Evolutionary conservation across 2,329 filamentous ascomycete genomes (phyloP).

Genomic region (Catunica adiposa): DNA sequence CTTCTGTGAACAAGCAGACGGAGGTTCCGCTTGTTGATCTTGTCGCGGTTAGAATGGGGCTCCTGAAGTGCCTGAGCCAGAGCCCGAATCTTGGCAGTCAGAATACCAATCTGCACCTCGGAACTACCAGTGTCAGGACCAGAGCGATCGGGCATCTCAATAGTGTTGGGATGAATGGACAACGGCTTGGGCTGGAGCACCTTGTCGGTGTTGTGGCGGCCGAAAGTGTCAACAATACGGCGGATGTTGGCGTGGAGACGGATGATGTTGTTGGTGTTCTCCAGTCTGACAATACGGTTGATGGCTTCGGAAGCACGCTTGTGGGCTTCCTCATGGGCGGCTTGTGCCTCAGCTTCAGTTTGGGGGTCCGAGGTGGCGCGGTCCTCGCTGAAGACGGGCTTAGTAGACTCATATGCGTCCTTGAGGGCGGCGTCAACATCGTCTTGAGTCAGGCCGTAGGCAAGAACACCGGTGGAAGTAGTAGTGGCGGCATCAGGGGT

Average conservation of each 20-base stretch:
- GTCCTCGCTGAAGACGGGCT: slow-evolving; percentile 30
- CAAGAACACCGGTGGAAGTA: slow-evolving; percentile 41
- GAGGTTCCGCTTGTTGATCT: slow-evolving; percentile 85
- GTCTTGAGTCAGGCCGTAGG: slow-evolving; percentile 54
- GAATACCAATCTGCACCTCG: slow-evolving; percentile 92
- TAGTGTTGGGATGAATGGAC: slow-evolving; percentile 26
- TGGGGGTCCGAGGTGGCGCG: slow-evolving; percentile 21
- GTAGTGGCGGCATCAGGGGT: slow-evolving; percentile 27
- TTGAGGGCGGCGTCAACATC: slow-evolving; percentile 52
- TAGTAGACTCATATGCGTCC: slow-evolving; percentile 51
- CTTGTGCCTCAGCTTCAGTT: slow-evolving; percentile 20
- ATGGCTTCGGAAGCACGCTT: slow-evolving; percentile 58
- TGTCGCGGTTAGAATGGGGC: slow-evolving; percentile 62
- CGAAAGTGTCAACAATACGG: slow-evolving; percentile 74
- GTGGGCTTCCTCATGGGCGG: slow-evolving; percentile 38
- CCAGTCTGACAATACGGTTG: slow-evolving; percentile 59
- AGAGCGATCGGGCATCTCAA: slow-evolving; percentile 38
- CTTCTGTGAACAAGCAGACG: slow-evolving; percentile 70
- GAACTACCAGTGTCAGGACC: slow-evolving; percentile 87
- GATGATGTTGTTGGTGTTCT: slow-evolving; percentile 64
- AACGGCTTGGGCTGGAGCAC: slow-evolving; percentile 46
- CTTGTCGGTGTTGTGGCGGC: slow-evolving; percentile 73
- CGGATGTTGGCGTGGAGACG: slow-evolving; percentile 66
- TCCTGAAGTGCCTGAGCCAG: slow-evolving; percentile 55
- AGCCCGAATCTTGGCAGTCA: slow-evolving; percentile 83